These are phyloP conservation scores for Ceratorhiza oryzae-sativae DNA, from an alignment of 1,284 basidiomycete genomes.

Conservation along the genomic window DNA sequence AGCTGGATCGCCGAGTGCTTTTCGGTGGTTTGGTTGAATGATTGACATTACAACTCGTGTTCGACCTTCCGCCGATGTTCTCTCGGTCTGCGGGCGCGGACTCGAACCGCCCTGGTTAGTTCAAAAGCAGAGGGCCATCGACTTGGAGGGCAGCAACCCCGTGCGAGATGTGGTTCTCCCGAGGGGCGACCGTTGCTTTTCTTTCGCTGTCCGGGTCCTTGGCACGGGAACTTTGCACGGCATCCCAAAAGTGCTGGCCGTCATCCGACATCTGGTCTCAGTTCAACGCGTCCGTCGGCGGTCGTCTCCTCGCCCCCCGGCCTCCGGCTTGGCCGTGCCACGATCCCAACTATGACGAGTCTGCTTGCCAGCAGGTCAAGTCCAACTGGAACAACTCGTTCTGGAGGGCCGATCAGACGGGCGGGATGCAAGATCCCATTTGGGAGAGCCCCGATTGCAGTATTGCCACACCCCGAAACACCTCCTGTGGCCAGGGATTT, in stretches of 20 bases:
- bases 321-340: slow-evolving; percentile 37
- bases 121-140: too few relatives aligned
- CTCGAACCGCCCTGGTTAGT: too few relatives aligned
- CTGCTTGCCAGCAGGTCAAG: slow-evolving; percentile 9
- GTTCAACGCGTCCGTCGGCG: slow-evolving; percentile 26
- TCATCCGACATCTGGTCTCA: slow-evolving; percentile 1
- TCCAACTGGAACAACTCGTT: slow-evolving; percentile 38
- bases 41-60: not conserved
- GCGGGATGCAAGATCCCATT: slow-evolving; percentile 13
- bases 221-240: not conserved
- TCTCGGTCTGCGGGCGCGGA: not conserved
- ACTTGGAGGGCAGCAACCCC: too few relatives aligned
- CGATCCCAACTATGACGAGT: slow-evolving; percentile 33
- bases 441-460: slow-evolving; percentile 31
- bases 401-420: slow-evolving; percentile 38
- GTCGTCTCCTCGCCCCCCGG: slow-evolving; percentile 32
- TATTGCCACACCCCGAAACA: slow-evolving; percentile 18
- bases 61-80: not conserved
- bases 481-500: slow-evolving; percentile 21
- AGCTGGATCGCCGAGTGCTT: not conserved
- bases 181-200: too few relatives aligned
- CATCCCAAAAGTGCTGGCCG: slow-evolving; percentile 19
- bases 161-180: too few relatives aligned
- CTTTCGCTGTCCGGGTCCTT: not conserved
- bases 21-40: not conserved